Evolutionary conservation across 805 yeast genomes (phyloP).

Genomic region (Candida chilensis): DNA sequence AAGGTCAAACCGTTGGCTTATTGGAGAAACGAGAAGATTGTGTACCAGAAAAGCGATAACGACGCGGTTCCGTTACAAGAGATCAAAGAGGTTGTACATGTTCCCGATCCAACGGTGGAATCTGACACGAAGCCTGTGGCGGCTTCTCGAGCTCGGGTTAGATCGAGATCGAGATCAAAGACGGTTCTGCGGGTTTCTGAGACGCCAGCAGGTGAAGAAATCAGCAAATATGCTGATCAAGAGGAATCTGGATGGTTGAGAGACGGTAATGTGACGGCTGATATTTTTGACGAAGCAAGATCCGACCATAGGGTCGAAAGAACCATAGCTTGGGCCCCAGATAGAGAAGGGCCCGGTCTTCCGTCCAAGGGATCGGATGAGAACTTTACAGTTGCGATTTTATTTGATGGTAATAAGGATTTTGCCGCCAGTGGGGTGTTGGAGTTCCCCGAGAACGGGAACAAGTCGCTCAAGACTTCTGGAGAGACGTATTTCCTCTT

Average conservation of each 20-base stretch:
- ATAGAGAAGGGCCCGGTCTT: constrained; percentile 34
- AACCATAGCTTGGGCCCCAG: constrained; percentile 59
- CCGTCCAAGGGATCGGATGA: constrained; percentile 32
- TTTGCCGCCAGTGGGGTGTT: constrained; percentile 69
- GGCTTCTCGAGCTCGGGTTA: constrained; percentile 5
- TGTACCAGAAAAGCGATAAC: constrained; percentile 40
- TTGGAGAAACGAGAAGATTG: constrained; percentile 77
- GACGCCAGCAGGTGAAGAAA: constrained; percentile 19
- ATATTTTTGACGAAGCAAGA: constrained; percentile 44
- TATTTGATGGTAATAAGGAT: constrained; percentile 55
- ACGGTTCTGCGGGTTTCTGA: constrained; percentile 16
- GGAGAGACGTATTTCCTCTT: constrained; percentile 66
- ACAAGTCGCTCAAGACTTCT: constrained; percentile 51
- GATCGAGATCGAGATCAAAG: constrained; percentile 10
- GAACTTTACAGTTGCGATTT: constrained; percentile 50
- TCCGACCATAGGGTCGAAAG: constrained; percentile 31
- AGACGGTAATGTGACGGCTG: constrained; percentile 27
- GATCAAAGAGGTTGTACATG: constrained; percentile 49
- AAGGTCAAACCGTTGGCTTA: constrained; percentile 66
- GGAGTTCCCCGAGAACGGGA: constrained; percentile 52
- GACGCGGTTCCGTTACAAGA: constrained; percentile 45
- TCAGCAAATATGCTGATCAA: constrained; percentile 15
- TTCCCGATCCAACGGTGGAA: too few relatives aligned
- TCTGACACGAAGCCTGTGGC: too few relatives aligned
- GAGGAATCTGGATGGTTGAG: constrained; percentile 47